Base-by-base conservation (phyloP, 1,284 basidiomycete genomes). In the Fistulinella cinereoalba region DNA sequence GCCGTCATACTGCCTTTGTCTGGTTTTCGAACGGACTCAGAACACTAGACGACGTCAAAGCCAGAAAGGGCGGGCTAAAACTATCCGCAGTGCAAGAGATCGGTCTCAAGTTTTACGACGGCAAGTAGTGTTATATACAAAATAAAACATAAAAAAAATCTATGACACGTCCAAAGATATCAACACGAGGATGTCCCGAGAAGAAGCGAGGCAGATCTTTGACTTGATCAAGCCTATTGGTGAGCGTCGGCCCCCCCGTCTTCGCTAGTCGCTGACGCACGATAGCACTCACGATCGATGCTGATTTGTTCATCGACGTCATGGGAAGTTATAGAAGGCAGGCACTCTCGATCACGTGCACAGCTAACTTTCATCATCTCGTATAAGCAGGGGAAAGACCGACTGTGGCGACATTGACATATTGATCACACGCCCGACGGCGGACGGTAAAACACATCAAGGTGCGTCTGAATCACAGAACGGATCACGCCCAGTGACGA, bases 321-420 rank as follows among this genome's bases (percentile, higher is more conserved):
- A 95, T 96, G 93, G 93, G 93, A 1, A 92, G 88, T 56, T 96
- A 85, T 64, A 73, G 92, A 52, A 77, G 93, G 87, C 80, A 22
- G 41, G 45, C 32, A 58, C 43, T 58, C 44, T n/a, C 3, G 38
- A 42, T n/a, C 19, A 19, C 24, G 9, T 16, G 8, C n/a, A 42
- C 21, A 16, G 13, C 13, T 11, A 11, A 11, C 6, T 40, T 22
- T 33, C 42, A 21, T 40, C 18, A 54, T 12, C 10, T 9, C 28
- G 24, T 9, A n/a, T 36, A 23, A 44, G 29, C 50, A 88, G 86
- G 49, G 88, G 90, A 6, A 85, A 85, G 60, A 69, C 72, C 1
- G 80, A 81, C 41, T 94, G 88, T 47, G 92, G 93, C 1, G 93
- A 96, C 63, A 91, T 97, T 46, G 93, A 97, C 64, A 83, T 96